Percentiles rank a stretch among this genome's conserved stretches.
Evolutionary conservation across 1,284 basidiomycete genomes (phyloP).

Genomic region (Heterobasidion irregulare): DNA sequence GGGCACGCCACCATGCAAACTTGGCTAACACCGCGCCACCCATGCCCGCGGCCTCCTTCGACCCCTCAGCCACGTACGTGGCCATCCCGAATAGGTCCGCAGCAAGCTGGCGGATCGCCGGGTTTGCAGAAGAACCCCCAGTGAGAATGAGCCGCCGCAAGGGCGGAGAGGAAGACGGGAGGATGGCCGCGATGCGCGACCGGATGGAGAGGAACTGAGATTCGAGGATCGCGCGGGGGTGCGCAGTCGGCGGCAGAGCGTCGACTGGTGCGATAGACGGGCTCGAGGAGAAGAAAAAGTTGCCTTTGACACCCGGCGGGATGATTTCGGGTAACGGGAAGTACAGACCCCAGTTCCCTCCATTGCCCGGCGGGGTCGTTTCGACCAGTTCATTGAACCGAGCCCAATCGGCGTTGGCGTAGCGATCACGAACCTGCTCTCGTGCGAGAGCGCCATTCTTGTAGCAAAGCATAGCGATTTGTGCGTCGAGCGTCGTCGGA

Average conservation of each 20-base stretch:
- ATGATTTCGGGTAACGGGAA: slow-evolving; percentile 84
- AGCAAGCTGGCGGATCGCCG: slow-evolving; percentile 65
- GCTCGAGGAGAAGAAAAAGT: slow-evolving; percentile 36
- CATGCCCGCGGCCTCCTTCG: slow-evolving; percentile 63
- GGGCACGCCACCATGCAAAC: slow-evolving; percentile 58
- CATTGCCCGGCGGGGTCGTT: slow-evolving; percentile 49
- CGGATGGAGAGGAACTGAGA: slow-evolving; percentile 80
- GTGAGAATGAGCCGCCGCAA: slow-evolving; percentile 70
- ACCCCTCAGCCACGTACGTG: slow-evolving; percentile 53
- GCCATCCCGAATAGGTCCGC: slow-evolving; percentile 76
- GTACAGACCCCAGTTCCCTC: slow-evolving; percentile 57
- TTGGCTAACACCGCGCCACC: slow-evolving; percentile 65
- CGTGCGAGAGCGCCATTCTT: slow-evolving; percentile 81
- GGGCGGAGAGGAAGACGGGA: slow-evolving; percentile 47
- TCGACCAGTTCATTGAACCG: slow-evolving; percentile 66
- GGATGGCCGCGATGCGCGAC: slow-evolving; percentile 59
- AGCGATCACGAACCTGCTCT: slow-evolving; percentile 70
- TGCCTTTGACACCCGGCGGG: slow-evolving; percentile 62
- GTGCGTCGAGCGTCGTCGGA: slow-evolving; percentile 49
- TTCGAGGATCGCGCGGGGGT: slow-evolving; percentile 80
- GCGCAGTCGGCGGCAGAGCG: slow-evolving; percentile 37
- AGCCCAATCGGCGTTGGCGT: slow-evolving; percentile 59
- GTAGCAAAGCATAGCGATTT: slow-evolving; percentile 78
- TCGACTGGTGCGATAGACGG: slow-evolving; percentile 17
- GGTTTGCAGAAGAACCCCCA: slow-evolving; percentile 76